Evolutionary conservation across 768 basidiomycete species (phyloP).

Genomic region (Russula griseocarnosa): DNA sequence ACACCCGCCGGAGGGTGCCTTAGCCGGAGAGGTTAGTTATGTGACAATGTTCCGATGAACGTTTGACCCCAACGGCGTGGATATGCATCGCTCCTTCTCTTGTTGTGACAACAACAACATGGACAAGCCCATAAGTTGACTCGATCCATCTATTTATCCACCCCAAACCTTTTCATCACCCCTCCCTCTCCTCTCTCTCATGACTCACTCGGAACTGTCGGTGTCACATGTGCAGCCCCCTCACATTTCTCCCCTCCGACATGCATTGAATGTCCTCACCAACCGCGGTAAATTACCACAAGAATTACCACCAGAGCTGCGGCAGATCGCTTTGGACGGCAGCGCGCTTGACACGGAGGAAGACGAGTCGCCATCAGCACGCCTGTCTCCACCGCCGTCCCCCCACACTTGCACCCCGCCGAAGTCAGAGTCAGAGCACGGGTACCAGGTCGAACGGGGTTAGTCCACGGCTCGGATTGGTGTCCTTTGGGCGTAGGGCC

Average conservation of each 20-base stretch:
- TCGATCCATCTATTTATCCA: slow-evolving; percentile 6
- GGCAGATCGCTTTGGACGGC: neutral
- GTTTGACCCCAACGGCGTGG: neutral
- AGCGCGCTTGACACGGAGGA: slow-evolving; percentile 16
- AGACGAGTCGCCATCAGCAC: slow-evolving; percentile 14
- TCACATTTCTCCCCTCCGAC: slow-evolving; percentile 22
- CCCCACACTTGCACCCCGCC: neutral
- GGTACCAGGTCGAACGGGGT: neutral
- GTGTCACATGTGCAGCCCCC: neutral
- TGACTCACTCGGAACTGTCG: slow-evolving; percentile 5
- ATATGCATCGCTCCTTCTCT: neutral
- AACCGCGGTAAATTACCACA: slow-evolving; percentile 24
- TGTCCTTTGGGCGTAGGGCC: slow-evolving; percentile 1
- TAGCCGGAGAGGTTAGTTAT: neutral
- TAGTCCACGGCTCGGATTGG: slow-evolving; percentile 9
- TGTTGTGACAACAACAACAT: neutral
- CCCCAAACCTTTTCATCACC: too few relatives aligned
- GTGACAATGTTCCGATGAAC: neutral
- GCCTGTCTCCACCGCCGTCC: neutral
- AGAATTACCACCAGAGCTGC: slow-evolving; percentile 20
- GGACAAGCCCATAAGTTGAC: slow-evolving; percentile 3
- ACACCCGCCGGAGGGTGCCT: neutral
- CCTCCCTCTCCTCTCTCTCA: neutral
- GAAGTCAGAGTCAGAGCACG: slow-evolving; percentile 5
- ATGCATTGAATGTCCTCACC: slow-evolving; percentile 28